A percentile compares a stretch with the other conserved stretches of the same genome.
These are phyloP conservation scores for Logfia minima DNA, from an alignment of 129 eudicot genomes.

Conservation along the genomic window DNA sequence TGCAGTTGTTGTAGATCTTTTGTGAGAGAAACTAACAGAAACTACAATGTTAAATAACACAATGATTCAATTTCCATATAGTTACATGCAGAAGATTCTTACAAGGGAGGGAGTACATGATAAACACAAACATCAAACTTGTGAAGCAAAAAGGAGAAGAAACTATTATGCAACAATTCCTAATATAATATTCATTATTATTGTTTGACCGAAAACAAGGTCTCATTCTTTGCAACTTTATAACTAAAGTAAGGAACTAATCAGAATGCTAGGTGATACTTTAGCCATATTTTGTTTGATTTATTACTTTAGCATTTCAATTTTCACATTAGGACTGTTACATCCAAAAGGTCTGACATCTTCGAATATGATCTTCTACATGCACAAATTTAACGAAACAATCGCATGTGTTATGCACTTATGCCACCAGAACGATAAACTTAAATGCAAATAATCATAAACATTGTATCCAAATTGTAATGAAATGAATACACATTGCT, in stretches of 20 bases:
- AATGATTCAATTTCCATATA: background rate
- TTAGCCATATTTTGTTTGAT: background rate
- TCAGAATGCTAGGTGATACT: background rate
- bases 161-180: constrained; percentile 12
- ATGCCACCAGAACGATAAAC: background rate
- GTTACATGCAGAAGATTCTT: constrained; percentile 12
- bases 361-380: background rate
- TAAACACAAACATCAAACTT: constrained; percentile 7
- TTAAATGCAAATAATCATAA: background rate
- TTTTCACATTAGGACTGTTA: background rate
- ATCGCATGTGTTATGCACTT: background rate
- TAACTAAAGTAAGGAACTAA: constrained; percentile 8
- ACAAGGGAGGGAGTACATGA: background rate
- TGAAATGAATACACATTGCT: constrained; percentile 1
- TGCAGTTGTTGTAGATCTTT: constrained; percentile 7
- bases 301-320: constrained; percentile 4
- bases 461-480: background rate
- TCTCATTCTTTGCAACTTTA: background rate
- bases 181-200: background rate
- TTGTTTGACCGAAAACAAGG: background rate
- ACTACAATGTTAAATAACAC: background rate
- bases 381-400: background rate
- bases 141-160: constrained; percentile 1
- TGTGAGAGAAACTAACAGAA: background rate
- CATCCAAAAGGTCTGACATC: background rate